Evolutionary conservation across 2,329 filamentous ascomycete genomes (phyloP), one percentile per base, ranked within the genome.

Genomic region (Blumeriella jaapii): DNA sequence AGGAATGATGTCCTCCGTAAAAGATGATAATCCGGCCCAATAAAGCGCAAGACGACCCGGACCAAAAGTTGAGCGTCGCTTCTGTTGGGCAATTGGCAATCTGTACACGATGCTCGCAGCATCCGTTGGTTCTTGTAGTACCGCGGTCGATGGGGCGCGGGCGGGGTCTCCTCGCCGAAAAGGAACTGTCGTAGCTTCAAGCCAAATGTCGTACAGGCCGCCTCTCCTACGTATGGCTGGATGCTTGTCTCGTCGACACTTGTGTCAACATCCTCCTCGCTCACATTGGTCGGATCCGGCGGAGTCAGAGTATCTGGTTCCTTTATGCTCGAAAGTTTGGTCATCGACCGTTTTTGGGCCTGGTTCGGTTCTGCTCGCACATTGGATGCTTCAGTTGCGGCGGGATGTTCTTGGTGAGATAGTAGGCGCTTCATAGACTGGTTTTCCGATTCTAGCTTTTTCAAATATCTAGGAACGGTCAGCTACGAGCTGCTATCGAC

Each of bases 171-270:
- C 30, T 53, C 54, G 0, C 51, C 55, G 0, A 51, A 54, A 12
- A 61, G 42, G 25, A 56, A 58, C 15, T 57, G 55, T 9, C 58
- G 55, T 38, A 60, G 53, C 16, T 57, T 55, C 10, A 55, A 59
- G 7, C 58, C 58, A 45, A 61, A 60, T 3, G 58, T 58, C 11
- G 57, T 59, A 37, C 57, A 59, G 14, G 57, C 57, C 19, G 57
- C 58, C 42, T 60, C 58, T 15, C 57, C 55, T 25, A 59, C 51
- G 36, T 59, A 59, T 16, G 40, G 36, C 29, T 39, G 28, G 57
- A 55, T 10, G 55, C 55, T 22, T 52, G 54, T 5, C 53, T 59
- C 58, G 54, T 60, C 23, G 54, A 53, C 19, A 2, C 7, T 16
- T n/a, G 22, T 8, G 9, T 26, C 23, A 7, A 12, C 6, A 11